Base-by-base conservation (phyloP, 1,139 yeast species). In the Petasospora rhodanensis region DNA sequence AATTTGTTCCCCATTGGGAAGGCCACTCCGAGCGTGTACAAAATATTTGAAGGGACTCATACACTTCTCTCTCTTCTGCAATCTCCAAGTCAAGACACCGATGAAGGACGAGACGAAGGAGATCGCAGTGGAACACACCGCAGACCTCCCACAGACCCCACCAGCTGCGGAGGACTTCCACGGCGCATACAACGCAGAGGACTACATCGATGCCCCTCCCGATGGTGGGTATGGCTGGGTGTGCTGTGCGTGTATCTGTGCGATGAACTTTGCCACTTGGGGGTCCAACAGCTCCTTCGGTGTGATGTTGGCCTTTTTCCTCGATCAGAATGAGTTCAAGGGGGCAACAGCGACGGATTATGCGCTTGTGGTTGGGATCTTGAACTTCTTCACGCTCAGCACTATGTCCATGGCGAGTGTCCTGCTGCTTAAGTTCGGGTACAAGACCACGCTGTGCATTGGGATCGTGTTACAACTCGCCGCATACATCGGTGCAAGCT, bases 181-280 rank as follows among this genome's bases (percentile, higher is more conserved):
- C 15, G 66, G 65, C 10, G 52, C 50, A 7, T 61, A 43, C 40
- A 52, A 57, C 18, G 44, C 33, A 14, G 55, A 51, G n/a, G 66
- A 62, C 38, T 45, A 58, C 18, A 29, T 50, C 3, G 57, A 53
- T 31, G 59, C 60, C 18, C 77, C 77, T 4, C 73, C 76, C 7
- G 84, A 78, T 52, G 69, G 72, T 12, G 79, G 79, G 2, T 71
- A 70, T 18, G 83, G 81, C 1, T 79, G 85, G 83, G 66, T 73
- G 12, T 68, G 77, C 37, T 75, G 78, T 2, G 44, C 67, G 2
- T 68, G 77, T 44, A 68, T 70, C 4, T 58, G 68, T 58, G 56
- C 40, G 7, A 52, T 52, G 50, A 64, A 60, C 34, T 63, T 73
- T 46, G 61, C 75, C 16, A 72, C 79, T 1, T 78, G 84, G 84